A percentile compares a stretch with the other conserved stretches of the same genome.
phyloP scores from a whole-genome alignment of 2,329 filamentous ascomycete species.

The Claviceps humidiphila region DNA sequence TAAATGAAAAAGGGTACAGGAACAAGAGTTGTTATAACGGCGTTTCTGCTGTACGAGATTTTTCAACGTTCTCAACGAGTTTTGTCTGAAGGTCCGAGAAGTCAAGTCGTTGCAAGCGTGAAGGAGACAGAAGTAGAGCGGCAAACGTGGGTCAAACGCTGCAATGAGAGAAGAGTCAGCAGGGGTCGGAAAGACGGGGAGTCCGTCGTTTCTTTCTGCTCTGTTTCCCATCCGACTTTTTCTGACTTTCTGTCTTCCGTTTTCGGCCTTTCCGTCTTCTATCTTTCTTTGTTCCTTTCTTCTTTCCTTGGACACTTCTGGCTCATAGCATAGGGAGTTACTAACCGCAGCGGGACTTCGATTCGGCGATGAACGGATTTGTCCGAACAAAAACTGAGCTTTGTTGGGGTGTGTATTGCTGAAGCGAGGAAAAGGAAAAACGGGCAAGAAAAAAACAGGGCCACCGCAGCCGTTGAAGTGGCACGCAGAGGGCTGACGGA shows the following conservation, averaged over 20 bases:
- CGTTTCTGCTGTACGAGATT: background rate
- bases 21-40: background rate
- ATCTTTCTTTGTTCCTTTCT: background rate
- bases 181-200: background rate
- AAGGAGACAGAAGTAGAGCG: background rate
- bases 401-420: constrained; percentile 3
- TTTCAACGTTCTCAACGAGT: background rate
- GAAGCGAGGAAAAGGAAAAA: constrained; percentile 1
- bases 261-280: too few relatives aligned
- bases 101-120: background rate
- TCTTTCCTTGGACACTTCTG: background rate
- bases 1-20: background rate
- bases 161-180: constrained; percentile 9
- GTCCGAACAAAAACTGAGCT: constrained; percentile 3
- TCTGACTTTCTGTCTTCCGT: too few relatives aligned
- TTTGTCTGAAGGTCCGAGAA: background rate
- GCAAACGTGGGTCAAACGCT: constrained; percentile 5
- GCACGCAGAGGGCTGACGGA: background rate
- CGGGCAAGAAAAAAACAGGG: constrained; percentile 7
- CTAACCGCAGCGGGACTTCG: background rate
- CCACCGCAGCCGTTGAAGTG: constrained; percentile 3
- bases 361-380: constrained; percentile 1
- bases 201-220: too few relatives aligned
- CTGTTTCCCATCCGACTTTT: too few relatives aligned
- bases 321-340: background rate